These are phyloP conservation scores for Cladochytrium replicatum DNA, from an alignment of 192 early-diverging fungal species.

Conservation along the genomic window DNA sequence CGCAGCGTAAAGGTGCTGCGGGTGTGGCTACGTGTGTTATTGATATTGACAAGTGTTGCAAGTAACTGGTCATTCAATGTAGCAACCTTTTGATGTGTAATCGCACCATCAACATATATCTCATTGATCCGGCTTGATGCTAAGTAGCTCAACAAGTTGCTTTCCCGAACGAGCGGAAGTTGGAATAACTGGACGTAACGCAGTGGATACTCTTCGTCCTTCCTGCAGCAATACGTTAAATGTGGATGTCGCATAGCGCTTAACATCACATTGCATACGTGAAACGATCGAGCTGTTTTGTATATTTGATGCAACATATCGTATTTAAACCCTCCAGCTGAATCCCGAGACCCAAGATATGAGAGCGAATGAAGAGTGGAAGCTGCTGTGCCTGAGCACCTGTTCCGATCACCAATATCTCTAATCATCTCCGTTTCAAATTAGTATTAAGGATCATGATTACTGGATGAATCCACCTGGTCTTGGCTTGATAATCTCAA, in stretches of 20 bases:
- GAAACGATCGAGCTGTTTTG: too few species aligned
- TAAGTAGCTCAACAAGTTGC: constrained; percentile 30
- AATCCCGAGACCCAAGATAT: constrained; percentile 34
- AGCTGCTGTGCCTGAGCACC: constrained; percentile 23
- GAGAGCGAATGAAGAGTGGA: constrained; percentile 24
- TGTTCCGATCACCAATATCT: constrained; percentile 41
- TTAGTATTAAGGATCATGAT: not conserved
- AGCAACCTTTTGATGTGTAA: too few species aligned
- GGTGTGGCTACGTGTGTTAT: too few species aligned
- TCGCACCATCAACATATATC: too few species aligned
- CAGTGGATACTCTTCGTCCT: constrained; percentile 31
- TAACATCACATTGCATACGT: not conserved
- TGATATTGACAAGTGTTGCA: too few species aligned
- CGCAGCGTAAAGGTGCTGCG: too few species aligned
- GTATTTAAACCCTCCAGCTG: constrained; percentile 36
- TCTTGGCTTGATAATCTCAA: constrained; percentile 26
- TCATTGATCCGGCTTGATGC: too few species aligned
- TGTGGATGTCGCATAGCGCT: constrained; percentile 39
- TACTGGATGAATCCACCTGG: constrained; percentile 22
- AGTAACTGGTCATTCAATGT: too few species aligned
- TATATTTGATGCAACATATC: constrained; percentile 12
- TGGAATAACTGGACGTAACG: constrained; percentile 37
- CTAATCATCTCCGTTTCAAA: constrained; percentile 1
- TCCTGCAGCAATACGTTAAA: constrained; percentile 42
- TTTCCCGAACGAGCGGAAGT: constrained; percentile 35